Evolutionary conservation across 1,139 yeast genomes (phyloP).

Genomic region (Candida sp.): DNA sequence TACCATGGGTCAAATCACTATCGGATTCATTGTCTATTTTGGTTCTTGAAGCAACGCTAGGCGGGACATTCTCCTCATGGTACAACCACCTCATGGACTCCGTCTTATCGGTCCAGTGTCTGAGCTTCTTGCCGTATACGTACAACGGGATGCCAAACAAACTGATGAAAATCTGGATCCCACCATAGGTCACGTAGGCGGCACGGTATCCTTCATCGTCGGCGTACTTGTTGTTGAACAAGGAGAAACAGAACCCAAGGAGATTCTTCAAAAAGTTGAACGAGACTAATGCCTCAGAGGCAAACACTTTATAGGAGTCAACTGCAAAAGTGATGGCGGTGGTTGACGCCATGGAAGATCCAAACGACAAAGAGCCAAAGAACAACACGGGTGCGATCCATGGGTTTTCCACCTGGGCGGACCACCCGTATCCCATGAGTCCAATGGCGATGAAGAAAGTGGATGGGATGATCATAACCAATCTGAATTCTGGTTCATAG

Average conservation of each 20-base stretch:
- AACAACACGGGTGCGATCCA: conserved; percentile 66
- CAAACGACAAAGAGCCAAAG: conserved; percentile 61
- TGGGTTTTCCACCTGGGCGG: conserved; percentile 46
- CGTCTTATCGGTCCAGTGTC: conserved; percentile 56
- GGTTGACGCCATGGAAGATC: conserved; percentile 63
- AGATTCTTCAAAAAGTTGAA: conserved; percentile 58
- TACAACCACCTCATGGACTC: conserved; percentile 39
- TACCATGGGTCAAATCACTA: not conserved
- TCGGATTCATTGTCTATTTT: not conserved
- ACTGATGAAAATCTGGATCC: conserved; percentile 53
- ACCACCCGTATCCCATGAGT: conserved; percentile 69
- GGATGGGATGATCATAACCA: conserved; percentile 57
- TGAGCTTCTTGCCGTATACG: conserved; percentile 54
- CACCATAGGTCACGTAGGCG: conserved; percentile 57
- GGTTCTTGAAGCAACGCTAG: conserved; percentile 10
- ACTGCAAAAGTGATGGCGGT: conserved; percentile 65
- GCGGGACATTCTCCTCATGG: conserved; percentile 25
- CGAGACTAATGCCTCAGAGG: conserved; percentile 63
- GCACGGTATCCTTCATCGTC: conserved; percentile 47
- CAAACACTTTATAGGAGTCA: conserved; percentile 61
- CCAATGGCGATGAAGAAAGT: conserved; percentile 52
- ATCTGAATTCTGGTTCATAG: conserved; percentile 67
- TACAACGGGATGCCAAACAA: conserved; percentile 56
- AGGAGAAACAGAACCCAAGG: conserved; percentile 59
- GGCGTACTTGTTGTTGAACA: conserved; percentile 55